Evolutionary conservation across 805 yeast species (phyloP).

Genomic region (Yamadazyma phyllophila): DNA sequence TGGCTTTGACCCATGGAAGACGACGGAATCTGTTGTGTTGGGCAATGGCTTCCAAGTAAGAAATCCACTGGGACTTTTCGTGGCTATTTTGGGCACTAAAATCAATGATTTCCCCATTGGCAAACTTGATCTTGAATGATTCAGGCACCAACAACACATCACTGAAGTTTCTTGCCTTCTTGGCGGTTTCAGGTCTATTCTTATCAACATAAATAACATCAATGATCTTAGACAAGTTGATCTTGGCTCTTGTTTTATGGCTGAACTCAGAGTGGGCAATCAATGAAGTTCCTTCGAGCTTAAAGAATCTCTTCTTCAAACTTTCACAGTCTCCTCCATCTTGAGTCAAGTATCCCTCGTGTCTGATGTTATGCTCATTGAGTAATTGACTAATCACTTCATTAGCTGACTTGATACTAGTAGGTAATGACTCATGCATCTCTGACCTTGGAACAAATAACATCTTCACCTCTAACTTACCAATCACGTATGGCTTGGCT

Average conservation of each 20-base stretch:
- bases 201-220: slow-evolving; percentile 48
- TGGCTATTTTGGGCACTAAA: slow-evolving; percentile 76
- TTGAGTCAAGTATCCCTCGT: slow-evolving; percentile 77
- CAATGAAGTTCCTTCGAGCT: slow-evolving; percentile 66
- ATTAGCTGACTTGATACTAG: slow-evolving; percentile 53
- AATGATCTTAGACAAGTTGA: slow-evolving; percentile 69
- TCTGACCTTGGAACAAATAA: slow-evolving; percentile 65
- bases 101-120: slow-evolving; percentile 77
- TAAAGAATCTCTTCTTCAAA: slow-evolving; percentile 74
- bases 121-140: slow-evolving; percentile 71
- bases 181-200: slow-evolving; percentile 28
- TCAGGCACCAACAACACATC: slow-evolving; percentile 68
- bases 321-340: slow-evolving; percentile 86
- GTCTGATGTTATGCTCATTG: slow-evolving; percentile 22
- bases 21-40: slow-evolving; percentile 56
- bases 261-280: slow-evolving; percentile 73
- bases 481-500: slow-evolving; percentile 57
- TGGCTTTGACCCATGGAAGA: slow-evolving; percentile 56
- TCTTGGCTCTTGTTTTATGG: slow-evolving; percentile 68
- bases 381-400: slow-evolving; percentile 33
- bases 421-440: slow-evolving; percentile 62
- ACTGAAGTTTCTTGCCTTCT: slow-evolving; percentile 58
- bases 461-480: slow-evolving; percentile 66
- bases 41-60: slow-evolving; percentile 53
- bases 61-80: slow-evolving; percentile 67